phyloP scores from a whole-genome alignment of 305 asterid species.

The Plantago rigida region DNA sequence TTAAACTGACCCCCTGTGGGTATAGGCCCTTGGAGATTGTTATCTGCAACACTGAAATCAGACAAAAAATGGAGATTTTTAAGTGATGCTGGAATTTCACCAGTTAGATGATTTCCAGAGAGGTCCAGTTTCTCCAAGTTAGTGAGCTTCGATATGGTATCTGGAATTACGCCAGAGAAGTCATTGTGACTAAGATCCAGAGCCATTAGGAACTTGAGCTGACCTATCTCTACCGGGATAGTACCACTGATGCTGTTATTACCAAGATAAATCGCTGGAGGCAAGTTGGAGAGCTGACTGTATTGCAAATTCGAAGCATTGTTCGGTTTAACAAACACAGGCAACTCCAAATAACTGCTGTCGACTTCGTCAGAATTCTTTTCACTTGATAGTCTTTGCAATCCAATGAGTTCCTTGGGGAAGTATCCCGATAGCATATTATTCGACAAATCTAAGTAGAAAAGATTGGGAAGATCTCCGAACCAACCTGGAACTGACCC shows the following conservation, averaged over 20 bases:
- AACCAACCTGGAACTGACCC: constrained; percentile 73
- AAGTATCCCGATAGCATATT: constrained; percentile 58
- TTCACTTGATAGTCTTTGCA: constrained; percentile 46
- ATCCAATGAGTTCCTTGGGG: constrained; percentile 48
- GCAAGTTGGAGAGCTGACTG: constrained; percentile 51
- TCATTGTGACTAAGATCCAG: constrained; percentile 50
- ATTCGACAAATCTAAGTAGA: constrained; percentile 71
- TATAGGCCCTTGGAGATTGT: constrained; percentile 54
- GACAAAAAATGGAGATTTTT: constrained; percentile 55
- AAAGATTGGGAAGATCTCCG: constrained; percentile 55
- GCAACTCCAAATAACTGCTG: constrained; percentile 63
- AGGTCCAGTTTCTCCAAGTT: constrained; percentile 56
- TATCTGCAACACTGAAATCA: constrained; percentile 58
- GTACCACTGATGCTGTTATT: constrained; percentile 40
- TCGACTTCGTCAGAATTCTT: constrained; percentile 39
- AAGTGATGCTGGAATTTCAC: constrained; percentile 56
- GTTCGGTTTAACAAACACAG: constrained; percentile 71
- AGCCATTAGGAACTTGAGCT: constrained; percentile 42
- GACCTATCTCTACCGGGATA: constrained; percentile 53
- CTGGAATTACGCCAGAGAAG: constrained; percentile 59
- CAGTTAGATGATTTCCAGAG: constrained; percentile 49
- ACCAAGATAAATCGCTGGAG: constrained; percentile 51
- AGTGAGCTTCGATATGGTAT: constrained; percentile 48
- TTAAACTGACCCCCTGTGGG: constrained; percentile 69
- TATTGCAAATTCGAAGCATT: constrained; percentile 61